These are phyloP conservation scores for Candida glaebosa DNA, from an alignment of 805 yeast genomes.

Conservation along the genomic window DNA sequence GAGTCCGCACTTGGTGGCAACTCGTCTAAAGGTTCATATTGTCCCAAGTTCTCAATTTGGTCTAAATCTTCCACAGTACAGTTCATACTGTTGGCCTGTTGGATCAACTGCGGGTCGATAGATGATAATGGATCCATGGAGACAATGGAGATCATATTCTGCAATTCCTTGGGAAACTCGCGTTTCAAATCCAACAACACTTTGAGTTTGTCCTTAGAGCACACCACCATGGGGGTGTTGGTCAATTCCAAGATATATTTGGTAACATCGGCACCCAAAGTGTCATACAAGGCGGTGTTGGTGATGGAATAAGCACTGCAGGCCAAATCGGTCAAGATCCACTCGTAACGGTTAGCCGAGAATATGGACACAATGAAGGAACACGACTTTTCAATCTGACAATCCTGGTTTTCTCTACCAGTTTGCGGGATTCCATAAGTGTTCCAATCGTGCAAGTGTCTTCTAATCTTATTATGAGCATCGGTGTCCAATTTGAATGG, in stretches of 20 bases:
- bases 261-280: conserved; percentile 53
- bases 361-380: conserved; percentile 52
- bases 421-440: conserved; percentile 10
- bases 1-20: conserved; percentile 51
- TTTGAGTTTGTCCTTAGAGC: conserved; percentile 30
- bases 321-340: conserved; percentile 72
- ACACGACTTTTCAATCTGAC: conserved; percentile 7
- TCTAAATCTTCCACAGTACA: conserved; percentile 27
- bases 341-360: conserved; percentile 59
- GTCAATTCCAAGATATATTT: conserved; percentile 60
- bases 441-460: conserved; percentile 15
- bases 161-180: conserved; percentile 20
- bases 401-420: conserved; percentile 1
- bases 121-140: conserved; percentile 34
- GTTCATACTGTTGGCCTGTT: conserved; percentile 16
- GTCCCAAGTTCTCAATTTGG: conserved; percentile 30
- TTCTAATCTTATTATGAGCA: conserved; percentile 15
- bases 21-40: conserved; percentile 24
- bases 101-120: conserved; percentile 15
- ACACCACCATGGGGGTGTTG: conserved; percentile 49
- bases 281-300: conserved; percentile 31
- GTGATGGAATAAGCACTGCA: conserved; percentile 47
- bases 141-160: conserved; percentile 28
- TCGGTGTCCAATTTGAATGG: conserved; percentile 14
- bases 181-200: conserved; percentile 26